phyloP scores from a whole-genome alignment of 208 protist species.

The Phytomonas serpens region DNA sequence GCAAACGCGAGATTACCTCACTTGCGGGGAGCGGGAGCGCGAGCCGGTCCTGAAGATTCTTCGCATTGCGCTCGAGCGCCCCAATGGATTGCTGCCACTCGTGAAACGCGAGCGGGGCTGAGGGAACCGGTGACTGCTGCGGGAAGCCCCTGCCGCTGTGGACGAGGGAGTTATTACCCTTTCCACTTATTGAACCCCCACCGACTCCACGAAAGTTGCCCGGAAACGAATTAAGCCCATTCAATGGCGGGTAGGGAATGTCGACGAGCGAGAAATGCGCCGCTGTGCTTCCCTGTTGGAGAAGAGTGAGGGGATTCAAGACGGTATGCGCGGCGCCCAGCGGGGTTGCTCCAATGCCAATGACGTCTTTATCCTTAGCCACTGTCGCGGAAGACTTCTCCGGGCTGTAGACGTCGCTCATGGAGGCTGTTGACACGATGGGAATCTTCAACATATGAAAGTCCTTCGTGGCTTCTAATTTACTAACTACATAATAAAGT shows the following conservation, averaged over 20 bases:
- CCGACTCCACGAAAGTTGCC: neutral
- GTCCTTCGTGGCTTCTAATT: conserved; percentile 17
- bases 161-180: neutral
- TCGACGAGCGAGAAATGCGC: neutral
- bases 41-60: conserved; percentile 27
- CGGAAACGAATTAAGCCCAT: neutral
- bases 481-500: conserved; percentile 36
- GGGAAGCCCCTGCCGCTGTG: neutral
- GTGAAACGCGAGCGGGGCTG: neutral
- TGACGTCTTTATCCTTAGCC: neutral
- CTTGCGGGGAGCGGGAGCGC: conserved; percentile 25
- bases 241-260: neutral
- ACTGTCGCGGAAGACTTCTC: neutral
- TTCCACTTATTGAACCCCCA: neutral
- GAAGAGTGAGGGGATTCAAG: neutral
- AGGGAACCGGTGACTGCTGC: too few relatives aligned
- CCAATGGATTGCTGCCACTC: neutral
- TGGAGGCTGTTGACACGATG: neutral
- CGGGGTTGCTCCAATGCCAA: neutral
- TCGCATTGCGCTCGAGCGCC: neutral
- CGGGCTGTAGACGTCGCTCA: neutral
- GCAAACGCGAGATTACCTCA: conserved; percentile 52
- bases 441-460: neutral
- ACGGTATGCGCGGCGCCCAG: neutral
- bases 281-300: neutral